These are phyloP conservation scores for Tephrocybe sp. DNA, from an alignment of 768 basidiomycete genomes.

Conservation along the genomic window DNA sequence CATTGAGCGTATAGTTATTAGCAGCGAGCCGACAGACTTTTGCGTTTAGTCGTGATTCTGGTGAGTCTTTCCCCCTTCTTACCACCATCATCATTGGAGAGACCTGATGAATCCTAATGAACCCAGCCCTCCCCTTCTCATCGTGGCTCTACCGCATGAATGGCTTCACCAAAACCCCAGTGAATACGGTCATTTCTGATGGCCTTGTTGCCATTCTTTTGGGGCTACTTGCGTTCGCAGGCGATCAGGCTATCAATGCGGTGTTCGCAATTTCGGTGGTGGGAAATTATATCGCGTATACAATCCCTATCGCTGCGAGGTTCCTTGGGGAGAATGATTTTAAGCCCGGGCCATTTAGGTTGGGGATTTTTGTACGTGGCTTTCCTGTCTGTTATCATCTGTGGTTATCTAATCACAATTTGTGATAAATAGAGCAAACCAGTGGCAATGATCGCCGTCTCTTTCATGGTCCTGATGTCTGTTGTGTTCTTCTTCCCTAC, in stretches of 20 bases:
- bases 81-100: too few relatives aligned
- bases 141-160: constrained; percentile 61
- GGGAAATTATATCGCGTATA: constrained; percentile 49
- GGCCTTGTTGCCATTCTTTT: constrained; percentile 47
- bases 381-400: background rate
- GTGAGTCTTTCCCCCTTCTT: constrained; percentile 24
- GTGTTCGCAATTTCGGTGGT: constrained; percentile 52
- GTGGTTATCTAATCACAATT: background rate
- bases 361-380: constrained; percentile 41
- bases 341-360: constrained; percentile 56
- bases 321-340: constrained; percentile 48
- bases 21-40: constrained; percentile 59
- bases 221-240: constrained; percentile 62
- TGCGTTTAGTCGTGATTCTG: constrained; percentile 69
- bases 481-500: constrained; percentile 56
- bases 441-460: constrained; percentile 43
- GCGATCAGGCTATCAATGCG: constrained; percentile 56
- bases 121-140: constrained; percentile 62
- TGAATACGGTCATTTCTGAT: constrained; percentile 55
- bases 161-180: constrained; percentile 48
- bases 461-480: constrained; percentile 58
- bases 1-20: constrained; percentile 17
- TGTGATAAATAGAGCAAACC: constrained; percentile 41
- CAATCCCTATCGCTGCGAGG: constrained; percentile 54
- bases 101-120: background rate